Conservation (phyloP, 164 flowering plant genomes). For the Platanus orientalis region DNA sequence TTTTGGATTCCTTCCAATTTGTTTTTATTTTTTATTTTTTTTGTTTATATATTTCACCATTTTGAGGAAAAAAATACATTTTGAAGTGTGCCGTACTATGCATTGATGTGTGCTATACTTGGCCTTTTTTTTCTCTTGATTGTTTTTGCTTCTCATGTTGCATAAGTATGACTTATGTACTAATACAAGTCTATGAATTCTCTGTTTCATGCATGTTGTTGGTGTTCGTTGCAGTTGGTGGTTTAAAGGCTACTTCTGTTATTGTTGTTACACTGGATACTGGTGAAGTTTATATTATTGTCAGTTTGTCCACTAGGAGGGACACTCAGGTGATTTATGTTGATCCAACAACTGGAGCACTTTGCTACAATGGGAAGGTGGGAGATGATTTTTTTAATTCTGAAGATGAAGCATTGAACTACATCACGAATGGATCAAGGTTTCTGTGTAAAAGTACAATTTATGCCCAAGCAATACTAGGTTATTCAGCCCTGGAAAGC, state of each 20-base stretch:
- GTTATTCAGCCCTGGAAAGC: slow-evolving; percentile 84
- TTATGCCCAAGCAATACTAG: slow-evolving; percentile 74
- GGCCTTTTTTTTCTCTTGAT: too few species aligned
- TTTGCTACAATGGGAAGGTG: slow-evolving; percentile 50
- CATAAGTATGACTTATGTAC: too few species aligned
- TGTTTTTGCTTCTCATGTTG: too few species aligned
- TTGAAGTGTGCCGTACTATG: too few species aligned
- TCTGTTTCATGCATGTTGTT: not conserved
- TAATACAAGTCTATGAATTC: too few species aligned
- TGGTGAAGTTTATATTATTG: slow-evolving; percentile 72
- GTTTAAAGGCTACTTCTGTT: slow-evolving; percentile 64
- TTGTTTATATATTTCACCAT: too few species aligned
- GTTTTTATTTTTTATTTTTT: too few species aligned
- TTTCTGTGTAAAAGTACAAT: slow-evolving; percentile 50
- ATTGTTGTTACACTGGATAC: slow-evolving; percentile 68
- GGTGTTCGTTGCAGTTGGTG: slow-evolving; percentile 35
- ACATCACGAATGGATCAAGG: slow-evolving; percentile 71
- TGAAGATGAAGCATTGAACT: slow-evolving; percentile 67
- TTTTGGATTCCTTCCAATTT: too few species aligned
- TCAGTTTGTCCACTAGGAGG: slow-evolving; percentile 57
- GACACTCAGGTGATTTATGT: slow-evolving; percentile 87
- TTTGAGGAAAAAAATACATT: too few species aligned
- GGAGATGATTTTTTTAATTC: slow-evolving; percentile 75
- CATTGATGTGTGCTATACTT: too few species aligned
- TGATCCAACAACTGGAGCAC: slow-evolving; percentile 91